These are phyloP conservation scores for Rickenella mellea DNA, from an alignment of 768 basidiomycete genomes.

Conservation along the genomic window DNA sequence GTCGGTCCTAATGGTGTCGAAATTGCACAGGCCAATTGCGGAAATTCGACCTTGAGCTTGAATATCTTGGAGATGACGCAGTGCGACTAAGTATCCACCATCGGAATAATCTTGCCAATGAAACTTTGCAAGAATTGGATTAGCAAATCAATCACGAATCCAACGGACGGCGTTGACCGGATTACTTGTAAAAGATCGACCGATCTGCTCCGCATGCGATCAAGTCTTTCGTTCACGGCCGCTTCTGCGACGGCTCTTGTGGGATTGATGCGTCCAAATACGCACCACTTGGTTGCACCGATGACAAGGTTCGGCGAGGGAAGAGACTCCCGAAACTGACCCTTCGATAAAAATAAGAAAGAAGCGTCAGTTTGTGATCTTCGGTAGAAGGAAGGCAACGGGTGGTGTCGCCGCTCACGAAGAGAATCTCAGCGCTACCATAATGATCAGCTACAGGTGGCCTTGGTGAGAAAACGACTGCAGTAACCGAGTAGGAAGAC, in stretches of 20 bases:
- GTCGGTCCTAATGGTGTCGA: constrained; percentile 64
- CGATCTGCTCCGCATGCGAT: constrained; percentile 47
- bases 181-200: constrained; percentile 69
- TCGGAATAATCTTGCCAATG: constrained; percentile 69
- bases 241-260: constrained; percentile 49
- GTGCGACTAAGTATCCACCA: constrained; percentile 35
- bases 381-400: no score
- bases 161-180: constrained; percentile 1
- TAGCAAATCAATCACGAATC: constrained; percentile 2
- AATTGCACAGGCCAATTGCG: constrained; percentile 72
- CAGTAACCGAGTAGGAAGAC: no score
- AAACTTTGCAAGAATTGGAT: constrained; percentile 35
- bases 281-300: constrained; percentile 83
- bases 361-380: background rate
- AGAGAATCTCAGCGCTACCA: constrained; percentile 74
- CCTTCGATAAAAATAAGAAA: constrained; percentile 31
- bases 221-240: constrained; percentile 60
- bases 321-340: constrained; percentile 50
- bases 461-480: constrained; percentile 10
- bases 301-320: constrained; percentile 34
- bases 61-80: constrained; percentile 49
- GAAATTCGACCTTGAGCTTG: constrained; percentile 49
- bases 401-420: no score
- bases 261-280: constrained; percentile 46
- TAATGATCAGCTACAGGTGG: constrained; percentile 94